A percentile compares a stretch with the other conserved stretches of the same genome.
Conservation (phyloP, 2,329 filamentous ascomycete genomes). For the Bertia moriformis region DNA sequence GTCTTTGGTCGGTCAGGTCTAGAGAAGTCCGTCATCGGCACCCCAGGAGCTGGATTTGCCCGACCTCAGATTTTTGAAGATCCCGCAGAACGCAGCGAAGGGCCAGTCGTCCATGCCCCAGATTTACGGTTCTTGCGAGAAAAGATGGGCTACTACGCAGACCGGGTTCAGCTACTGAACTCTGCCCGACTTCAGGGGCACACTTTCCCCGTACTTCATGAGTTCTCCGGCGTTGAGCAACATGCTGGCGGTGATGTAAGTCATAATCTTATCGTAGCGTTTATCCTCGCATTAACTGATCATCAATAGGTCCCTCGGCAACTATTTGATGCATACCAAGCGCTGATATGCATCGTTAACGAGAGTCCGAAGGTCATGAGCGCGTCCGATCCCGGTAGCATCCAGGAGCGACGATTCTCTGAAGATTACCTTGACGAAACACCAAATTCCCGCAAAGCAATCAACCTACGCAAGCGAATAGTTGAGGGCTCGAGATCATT, state of each 20-base stretch:
- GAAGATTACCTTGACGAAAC: slow-evolving; percentile 42
- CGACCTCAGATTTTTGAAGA: slow-evolving; percentile 30
- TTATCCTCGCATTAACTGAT: not conserved
- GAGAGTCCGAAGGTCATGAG: slow-evolving; percentile 27
- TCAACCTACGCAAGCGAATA: slow-evolving; percentile 39
- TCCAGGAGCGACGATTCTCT: slow-evolving; percentile 39
- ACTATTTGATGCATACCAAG: slow-evolving; percentile 42
- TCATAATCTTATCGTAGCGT: not conserved
- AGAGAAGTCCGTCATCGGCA: slow-evolving; percentile 45
- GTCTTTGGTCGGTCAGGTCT: slow-evolving; percentile 41
- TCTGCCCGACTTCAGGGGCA: slow-evolving; percentile 33
- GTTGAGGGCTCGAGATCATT: slow-evolving; percentile 44
- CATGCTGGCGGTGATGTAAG: slow-evolving; percentile 22
- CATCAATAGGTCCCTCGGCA: slow-evolving; percentile 28
- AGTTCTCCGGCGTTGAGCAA: slow-evolving; percentile 40
- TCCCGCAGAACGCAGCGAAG: slow-evolving; percentile 19
- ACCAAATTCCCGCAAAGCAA: slow-evolving; percentile 26
- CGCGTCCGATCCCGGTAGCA: slow-evolving; percentile 24
- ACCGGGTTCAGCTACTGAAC: slow-evolving; percentile 45
- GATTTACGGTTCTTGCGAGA: slow-evolving; percentile 41
- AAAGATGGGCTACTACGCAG: slow-evolving; percentile 46
- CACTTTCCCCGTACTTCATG: slow-evolving; percentile 37
- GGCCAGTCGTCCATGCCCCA: slow-evolving; percentile 18
- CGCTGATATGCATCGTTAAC: slow-evolving; percentile 37
- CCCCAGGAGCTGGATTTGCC: slow-evolving; percentile 23